Evolutionary conservation across 148 eudicot genomes (phyloP).

Genomic region (Spergularia bocconei): DNA sequence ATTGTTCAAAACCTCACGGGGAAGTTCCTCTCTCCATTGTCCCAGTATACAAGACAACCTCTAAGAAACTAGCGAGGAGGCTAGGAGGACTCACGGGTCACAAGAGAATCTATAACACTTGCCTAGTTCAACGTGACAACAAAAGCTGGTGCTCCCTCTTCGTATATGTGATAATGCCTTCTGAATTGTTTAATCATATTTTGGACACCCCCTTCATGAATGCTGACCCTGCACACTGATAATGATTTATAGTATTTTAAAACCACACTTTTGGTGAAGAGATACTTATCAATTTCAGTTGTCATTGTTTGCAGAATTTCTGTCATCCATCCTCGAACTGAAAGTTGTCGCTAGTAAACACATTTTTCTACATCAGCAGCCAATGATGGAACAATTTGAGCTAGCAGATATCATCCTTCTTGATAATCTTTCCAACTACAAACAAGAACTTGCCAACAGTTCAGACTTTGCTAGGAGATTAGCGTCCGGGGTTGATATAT

Average conservation of each 20-base stretch:
- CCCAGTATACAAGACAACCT: no score
- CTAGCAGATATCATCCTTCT: conserved; percentile 48
- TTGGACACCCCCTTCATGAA: background rate
- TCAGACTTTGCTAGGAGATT: conserved; percentile 52
- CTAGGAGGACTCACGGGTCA: no score
- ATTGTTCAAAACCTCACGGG: no score
- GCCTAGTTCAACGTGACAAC: no score
- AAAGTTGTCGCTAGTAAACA: conserved; percentile 46
- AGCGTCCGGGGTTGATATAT: conserved; percentile 62
- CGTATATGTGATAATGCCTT: no score
- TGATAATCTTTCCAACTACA: conserved; percentile 52
- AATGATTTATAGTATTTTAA: no score
- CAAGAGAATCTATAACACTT: no score
- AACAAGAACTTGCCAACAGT: conserved; percentile 65
- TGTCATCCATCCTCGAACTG: conserved; percentile 58
- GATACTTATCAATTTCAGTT: conserved; percentile 2
- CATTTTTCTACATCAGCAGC: conserved; percentile 23
- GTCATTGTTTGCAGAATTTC: conserved; percentile 44
- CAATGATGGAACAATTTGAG: conserved; percentile 24
- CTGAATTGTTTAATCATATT: background rate
- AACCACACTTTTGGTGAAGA: background rate
- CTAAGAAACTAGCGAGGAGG: no score
- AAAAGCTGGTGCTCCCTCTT: background rate
- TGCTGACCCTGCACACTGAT: background rate
- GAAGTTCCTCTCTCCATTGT: no score